Percentiles rank a stretch among this genome's conserved stretches.
phyloP scores from a whole-genome alignment of 352 stramenopile genomes.

The Phytophthora idaei region DNA sequence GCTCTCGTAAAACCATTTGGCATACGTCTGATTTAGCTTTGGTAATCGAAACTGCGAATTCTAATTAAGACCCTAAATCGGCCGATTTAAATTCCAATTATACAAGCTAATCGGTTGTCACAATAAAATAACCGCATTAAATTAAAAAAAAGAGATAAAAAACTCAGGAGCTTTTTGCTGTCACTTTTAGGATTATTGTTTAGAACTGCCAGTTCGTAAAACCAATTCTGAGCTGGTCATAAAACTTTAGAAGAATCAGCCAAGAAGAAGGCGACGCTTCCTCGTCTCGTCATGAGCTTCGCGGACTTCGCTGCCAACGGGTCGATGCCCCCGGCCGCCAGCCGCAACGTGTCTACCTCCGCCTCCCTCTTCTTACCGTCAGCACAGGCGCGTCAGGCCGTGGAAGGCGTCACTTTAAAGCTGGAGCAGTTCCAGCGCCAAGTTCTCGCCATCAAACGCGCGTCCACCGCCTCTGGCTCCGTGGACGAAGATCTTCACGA shows the following conservation, averaged over 20 bases:
- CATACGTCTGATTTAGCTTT: no score
- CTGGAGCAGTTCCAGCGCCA: slow-evolving; percentile 87
- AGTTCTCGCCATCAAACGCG: slow-evolving; percentile 79
- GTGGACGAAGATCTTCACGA: slow-evolving; percentile 84
- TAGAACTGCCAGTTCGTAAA: no score
- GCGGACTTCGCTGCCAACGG: slow-evolving; percentile 56
- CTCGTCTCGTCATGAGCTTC: slow-evolving; percentile 55
- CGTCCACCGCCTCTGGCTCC: slow-evolving; percentile 26
- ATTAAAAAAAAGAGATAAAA: no score
- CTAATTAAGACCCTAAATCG: no score
- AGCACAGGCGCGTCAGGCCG: slow-evolving; percentile 47
- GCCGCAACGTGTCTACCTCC: slow-evolving; percentile 14
- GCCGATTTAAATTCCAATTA: no score
- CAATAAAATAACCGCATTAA: no score
- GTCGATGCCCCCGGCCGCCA: slow-evolving; percentile 12
- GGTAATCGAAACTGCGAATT: no score
- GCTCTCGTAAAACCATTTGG: no score
- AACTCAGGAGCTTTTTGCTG: no score
- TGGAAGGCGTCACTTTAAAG: slow-evolving; percentile 77
- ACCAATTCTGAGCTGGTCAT: no score
- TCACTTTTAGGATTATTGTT: no score
- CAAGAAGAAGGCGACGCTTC: slow-evolving; percentile 2
- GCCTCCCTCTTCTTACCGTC: slow-evolving; percentile 25
- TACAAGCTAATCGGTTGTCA: no score
- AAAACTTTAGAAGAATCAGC: not conserved